A percentile compares a stretch with the other conserved stretches of the same genome.
phyloP scores from a whole-genome alignment of 2,329 filamentous ascomycete species.

The Pseudocercospora pini-densiflorae region DNA sequence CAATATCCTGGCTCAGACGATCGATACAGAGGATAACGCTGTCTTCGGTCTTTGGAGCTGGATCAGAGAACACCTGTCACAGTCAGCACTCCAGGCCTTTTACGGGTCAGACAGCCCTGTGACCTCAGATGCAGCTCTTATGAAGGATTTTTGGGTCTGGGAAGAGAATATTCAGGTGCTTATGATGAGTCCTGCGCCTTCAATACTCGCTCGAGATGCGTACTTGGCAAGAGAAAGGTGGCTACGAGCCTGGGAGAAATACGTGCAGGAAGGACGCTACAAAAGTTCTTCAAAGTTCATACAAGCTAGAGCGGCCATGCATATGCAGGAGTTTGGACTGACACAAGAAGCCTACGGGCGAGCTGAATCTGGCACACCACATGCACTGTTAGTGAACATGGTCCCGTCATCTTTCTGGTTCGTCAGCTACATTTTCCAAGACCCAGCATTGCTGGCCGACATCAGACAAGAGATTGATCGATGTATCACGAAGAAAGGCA shows the following conservation, averaged over 20 bases:
- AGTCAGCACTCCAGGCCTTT: slow-evolving; percentile 47
- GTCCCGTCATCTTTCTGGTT: slow-evolving; percentile 53
- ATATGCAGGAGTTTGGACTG: slow-evolving; percentile 4
- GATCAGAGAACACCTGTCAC: slow-evolving; percentile 45
- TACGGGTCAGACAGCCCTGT: slow-evolving; percentile 53
- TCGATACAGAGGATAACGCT: slow-evolving; percentile 16
- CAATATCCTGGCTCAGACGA: slow-evolving; percentile 12
- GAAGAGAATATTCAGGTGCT: slow-evolving; percentile 39
- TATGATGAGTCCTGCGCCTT: slow-evolving; percentile 38
- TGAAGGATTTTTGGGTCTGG: slow-evolving; percentile 51
- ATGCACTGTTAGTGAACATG: slow-evolving; percentile 47
- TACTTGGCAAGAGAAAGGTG: slow-evolving; percentile 43
- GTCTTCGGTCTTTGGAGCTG: slow-evolving; percentile 48
- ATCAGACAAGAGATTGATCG: slow-evolving; percentile 47
- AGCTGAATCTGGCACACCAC: slow-evolving; percentile 34
- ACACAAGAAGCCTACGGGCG: slow-evolving; percentile 32
- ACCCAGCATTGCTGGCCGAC: slow-evolving; percentile 45
- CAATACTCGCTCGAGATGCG: slow-evolving; percentile 45
- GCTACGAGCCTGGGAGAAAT: slow-evolving; percentile 36
- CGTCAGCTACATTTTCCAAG: slow-evolving; percentile 49
- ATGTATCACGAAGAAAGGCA: slow-evolving; percentile 9
- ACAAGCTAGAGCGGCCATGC: slow-evolving; percentile 29
- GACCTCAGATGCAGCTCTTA: slow-evolving; percentile 37
- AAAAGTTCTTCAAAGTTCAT: slow-evolving; percentile 34
- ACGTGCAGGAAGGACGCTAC: slow-evolving; percentile 33